Percentiles rank a stretch among this genome's conserved stretches.
phyloP scores from a whole-genome alignment of 2,329 filamentous ascomycete species.

The Fusarium succisae region DNA sequence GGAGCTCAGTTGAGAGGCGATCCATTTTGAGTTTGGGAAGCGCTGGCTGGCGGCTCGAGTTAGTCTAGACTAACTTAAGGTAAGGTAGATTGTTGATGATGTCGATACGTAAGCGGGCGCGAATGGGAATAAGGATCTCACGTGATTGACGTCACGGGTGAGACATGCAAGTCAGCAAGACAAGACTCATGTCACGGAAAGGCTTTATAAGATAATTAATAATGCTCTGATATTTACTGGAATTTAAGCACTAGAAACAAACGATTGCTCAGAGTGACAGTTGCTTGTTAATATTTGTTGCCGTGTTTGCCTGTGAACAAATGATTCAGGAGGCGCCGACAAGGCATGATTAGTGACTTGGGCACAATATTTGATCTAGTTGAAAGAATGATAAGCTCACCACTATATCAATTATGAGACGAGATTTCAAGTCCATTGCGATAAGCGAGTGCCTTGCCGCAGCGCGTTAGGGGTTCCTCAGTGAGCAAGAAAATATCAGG shows the following conservation, averaged over 20 bases:
- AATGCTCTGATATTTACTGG: accelerated
- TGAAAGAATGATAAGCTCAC: too few relatives aligned
- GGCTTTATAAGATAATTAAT: neutral
- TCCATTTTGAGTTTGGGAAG: neutral
- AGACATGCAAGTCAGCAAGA: neutral
- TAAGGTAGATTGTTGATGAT: neutral
- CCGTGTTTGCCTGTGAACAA: neutral
- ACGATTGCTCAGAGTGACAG: neutral
- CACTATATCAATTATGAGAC: accelerated
- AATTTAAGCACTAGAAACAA: accelerated
- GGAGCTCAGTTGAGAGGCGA: neutral
- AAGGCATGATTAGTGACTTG: neutral
- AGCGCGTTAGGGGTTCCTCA: neutral
- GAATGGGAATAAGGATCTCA: neutral
- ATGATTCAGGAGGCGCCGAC: neutral
- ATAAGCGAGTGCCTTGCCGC: neutral
- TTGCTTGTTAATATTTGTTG: neutral
- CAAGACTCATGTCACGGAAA: neutral
- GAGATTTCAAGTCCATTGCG: accelerated
- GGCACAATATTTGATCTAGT: neutral
- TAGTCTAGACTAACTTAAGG: neutral
- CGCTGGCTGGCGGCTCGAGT: neutral
- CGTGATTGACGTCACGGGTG: neutral
- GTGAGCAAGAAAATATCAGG: neutral
- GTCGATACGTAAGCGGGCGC: neutral